Percentiles rank a stretch among this genome's conserved stretches.
Evolutionary conservation across 176 grass and related monocot genomes (phyloP).

Genomic region (Elaeis guineensis): DNA sequence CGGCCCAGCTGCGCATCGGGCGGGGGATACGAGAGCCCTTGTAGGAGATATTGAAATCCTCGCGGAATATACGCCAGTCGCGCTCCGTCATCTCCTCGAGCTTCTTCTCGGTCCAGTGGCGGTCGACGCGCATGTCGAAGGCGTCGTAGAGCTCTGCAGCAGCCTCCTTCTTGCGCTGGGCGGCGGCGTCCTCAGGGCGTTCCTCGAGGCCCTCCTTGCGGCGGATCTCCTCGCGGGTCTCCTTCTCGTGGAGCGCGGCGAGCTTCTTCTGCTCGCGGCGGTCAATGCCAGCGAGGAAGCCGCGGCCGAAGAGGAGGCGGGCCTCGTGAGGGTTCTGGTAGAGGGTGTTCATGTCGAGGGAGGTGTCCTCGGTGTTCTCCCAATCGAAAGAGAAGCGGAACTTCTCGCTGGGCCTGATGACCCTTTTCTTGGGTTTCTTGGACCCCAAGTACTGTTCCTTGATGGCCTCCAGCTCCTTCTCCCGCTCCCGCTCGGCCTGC

Average conservation of each 20-base stretch:
- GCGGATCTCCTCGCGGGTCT: conserved; percentile 67
- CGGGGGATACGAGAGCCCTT: conserved; percentile 85
- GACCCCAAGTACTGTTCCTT: conserved; percentile 96
- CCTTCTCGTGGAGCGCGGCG: conserved; percentile 60
- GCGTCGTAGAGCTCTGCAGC: conserved; percentile 76
- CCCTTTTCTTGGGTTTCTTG: conserved; percentile 92
- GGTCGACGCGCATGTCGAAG: conserved; percentile 90
- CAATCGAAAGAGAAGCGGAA: conserved; percentile 97
- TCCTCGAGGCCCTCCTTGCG: conserved; percentile 76
- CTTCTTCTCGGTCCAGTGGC: conserved; percentile 83
- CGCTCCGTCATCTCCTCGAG: conserved; percentile 85
- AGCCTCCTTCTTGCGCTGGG: conserved; percentile 58
- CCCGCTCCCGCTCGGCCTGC: conserved; percentile 67
- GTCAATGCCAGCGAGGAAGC: conserved; percentile 81
- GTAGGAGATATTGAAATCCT: conserved; percentile 94
- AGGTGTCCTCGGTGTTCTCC: conserved; percentile 98
- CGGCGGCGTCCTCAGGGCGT: conserved; percentile 51
- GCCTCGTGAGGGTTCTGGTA: conserved; percentile 86
- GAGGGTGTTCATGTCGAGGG: conserved; percentile 81
- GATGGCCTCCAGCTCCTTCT: conserved; percentile 83
- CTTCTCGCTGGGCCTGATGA: conserved; percentile 94
- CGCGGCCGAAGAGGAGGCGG: conserved; percentile 72
- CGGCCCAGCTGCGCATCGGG: conserved; percentile 76
- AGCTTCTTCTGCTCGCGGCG: conserved; percentile 94
- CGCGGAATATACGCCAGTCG: conserved; percentile 94